Base-by-base conservation (phyloP, 805 yeast species). In the Tetrapisispora pingtungensis region DNA sequence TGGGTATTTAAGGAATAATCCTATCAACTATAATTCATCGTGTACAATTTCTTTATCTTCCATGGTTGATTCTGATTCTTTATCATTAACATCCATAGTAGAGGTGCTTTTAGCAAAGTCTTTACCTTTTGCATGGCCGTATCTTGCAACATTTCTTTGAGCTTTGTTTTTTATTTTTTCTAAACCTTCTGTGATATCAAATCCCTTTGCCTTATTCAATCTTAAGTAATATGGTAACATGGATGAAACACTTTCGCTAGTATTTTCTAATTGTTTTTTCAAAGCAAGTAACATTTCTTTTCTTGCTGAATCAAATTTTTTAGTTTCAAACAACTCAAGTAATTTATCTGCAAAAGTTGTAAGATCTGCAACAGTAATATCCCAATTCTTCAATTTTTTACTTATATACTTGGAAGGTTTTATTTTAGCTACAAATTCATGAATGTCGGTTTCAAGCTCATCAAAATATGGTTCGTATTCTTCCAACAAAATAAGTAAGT, bases 391-490 rank as follows among this genome's bases (percentile, higher is more conserved):
- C 13, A 47, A 39, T 3, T 55, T 33, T 10, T 46, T 46, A 6
- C 49, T 24, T 10, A 58, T 34, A 33, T 54, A 50, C 24, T 50
- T 38, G n/a, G 65, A 59, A 12, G 52, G 35, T 44, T 69, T 70
- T 36, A 77, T 55, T 48, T 74, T 69, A 32, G 65, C 64, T 46
- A 71, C 72, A 51, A 75, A 80, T 45, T 71, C 69, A 33, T 73
- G 75, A 47, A 73, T 77, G 52, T 79, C 75, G 19, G 79, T 55
- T 0, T 70, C 74, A 13, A 17, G 20, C 2, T 65, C 66, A 3
- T 65, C 66, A 5, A 70, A 79, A 33, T 68, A 67, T 24, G 62
- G 56, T 47, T 73, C 64, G 32, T 77, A 49, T 1, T 64, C 66
- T 33, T 58, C 54, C 4, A 78, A 66, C 43, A 74, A 74, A 36